A percentile compares a stretch with the other conserved stretches of the same genome.
Evolutionary conservation across 2,329 filamentous ascomycete genomes (phyloP).

Genomic region (Reticulascus tulasneorum): DNA sequence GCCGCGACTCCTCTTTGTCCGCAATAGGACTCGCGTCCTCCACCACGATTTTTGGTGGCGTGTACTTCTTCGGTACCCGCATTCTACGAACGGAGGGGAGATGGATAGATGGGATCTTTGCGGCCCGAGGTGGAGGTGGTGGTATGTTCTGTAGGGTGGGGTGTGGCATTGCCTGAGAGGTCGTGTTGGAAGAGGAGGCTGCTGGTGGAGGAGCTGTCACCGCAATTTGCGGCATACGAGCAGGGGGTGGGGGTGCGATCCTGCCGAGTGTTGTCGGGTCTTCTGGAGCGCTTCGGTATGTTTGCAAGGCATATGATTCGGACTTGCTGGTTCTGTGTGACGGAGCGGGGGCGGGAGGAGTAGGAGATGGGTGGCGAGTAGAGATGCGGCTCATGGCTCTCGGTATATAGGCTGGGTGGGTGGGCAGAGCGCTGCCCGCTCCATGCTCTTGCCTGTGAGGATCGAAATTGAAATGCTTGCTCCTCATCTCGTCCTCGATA

Average conservation of each 20-base stretch:
- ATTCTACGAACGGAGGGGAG: constrained; percentile 35
- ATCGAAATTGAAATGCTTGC: constrained; percentile 23
- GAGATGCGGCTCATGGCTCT: constrained; percentile 26
- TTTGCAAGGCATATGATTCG: constrained; percentile 30
- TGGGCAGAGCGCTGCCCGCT: constrained; percentile 32
- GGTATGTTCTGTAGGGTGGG: constrained; percentile 12
- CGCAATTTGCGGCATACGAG: too few relatives aligned
- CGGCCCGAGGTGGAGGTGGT: constrained; percentile 19
- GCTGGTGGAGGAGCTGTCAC: constrained; percentile 8
- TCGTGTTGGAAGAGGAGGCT: constrained; percentile 3
- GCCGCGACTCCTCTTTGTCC: constrained; percentile 14
- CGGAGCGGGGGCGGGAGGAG: constrained; percentile 6
- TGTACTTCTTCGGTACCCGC: constrained; percentile 36
- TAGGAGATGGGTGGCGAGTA: constrained; percentile 8
- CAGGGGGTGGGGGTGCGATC: too few relatives aligned
- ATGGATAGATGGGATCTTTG: constrained; percentile 28
- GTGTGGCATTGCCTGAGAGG: constrained; percentile 4
- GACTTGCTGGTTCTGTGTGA: constrained; percentile 18
- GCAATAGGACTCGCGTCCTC: constrained; percentile 23
- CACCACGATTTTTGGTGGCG: constrained; percentile 30
- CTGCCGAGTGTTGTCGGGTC: constrained; percentile 20
- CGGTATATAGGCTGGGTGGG: constrained; percentile 47
- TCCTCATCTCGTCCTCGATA: constrained; percentile 25
- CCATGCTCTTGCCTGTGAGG: constrained; percentile 17
- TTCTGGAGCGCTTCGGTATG: constrained; percentile 30